Conservation (phyloP, 2,329 filamentous ascomycete genomes). For the Fusarium staphyleae region DNA sequence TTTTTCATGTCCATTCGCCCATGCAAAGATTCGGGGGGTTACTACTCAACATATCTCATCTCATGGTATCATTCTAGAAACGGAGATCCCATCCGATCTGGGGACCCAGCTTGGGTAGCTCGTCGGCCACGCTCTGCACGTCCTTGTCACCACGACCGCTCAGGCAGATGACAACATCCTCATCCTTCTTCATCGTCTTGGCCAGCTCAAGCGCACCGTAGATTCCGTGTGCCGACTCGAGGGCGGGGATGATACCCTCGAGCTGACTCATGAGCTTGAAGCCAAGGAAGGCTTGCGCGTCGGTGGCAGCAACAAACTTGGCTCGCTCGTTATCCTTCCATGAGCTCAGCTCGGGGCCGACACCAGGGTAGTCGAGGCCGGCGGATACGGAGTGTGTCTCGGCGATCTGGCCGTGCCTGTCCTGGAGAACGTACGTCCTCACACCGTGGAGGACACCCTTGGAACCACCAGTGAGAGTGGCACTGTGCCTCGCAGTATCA, state of each 20-base stretch:
- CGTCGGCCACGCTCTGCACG: constrained; percentile 96
- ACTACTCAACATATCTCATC: constrained; percentile 13
- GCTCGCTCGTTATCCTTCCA: constrained; percentile 94
- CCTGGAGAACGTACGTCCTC: constrained; percentile 92
- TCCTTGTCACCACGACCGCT: constrained; percentile 97
- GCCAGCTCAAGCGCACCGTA: constrained; percentile 88
- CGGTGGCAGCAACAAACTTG: constrained; percentile 88
- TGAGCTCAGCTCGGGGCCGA: constrained; percentile 86
- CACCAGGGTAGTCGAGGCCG: constrained; percentile 95
- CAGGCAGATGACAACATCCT: constrained; percentile 93
- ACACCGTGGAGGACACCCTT: constrained; percentile 97
- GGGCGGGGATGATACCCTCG: constrained; percentile 95
- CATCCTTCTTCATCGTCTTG: constrained; percentile 86
- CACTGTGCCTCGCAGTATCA: constrained; percentile 84
- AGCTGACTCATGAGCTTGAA: constrained; percentile 86
- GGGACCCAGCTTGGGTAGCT: constrained; percentile 86
- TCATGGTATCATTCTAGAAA: constrained; percentile 50
- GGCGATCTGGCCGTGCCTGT: constrained; percentile 88
- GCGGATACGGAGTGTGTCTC: constrained; percentile 98
- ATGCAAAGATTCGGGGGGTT: constrained; percentile 22
- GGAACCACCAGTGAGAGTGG: constrained; percentile 83
- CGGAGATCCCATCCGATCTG: constrained; percentile 79
- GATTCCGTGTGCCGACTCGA: constrained; percentile 93
- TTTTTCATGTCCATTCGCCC: constrained; percentile 26
- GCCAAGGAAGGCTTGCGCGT: constrained; percentile 86